Evolutionary conservation across 2,329 filamentous ascomycete species (phyloP), one percentile per base, ranked within the genome.

Genomic region (Triangularia setosa): DNA sequence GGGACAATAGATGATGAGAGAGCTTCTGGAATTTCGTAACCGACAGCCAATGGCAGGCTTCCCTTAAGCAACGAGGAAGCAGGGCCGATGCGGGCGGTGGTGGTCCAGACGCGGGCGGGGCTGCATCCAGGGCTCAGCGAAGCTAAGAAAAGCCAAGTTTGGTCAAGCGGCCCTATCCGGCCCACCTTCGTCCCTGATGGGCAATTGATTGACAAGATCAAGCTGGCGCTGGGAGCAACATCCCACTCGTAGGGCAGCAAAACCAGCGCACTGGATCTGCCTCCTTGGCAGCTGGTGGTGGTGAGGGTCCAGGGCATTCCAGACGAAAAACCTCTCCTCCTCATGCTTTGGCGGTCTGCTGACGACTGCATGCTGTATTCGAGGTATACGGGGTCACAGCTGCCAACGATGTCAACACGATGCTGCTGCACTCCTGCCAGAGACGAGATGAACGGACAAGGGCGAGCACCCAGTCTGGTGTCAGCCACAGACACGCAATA

Each of bases 91-190:
- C 35, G 48, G 48, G 8, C 48, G 9, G 12, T 27, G 52, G 52
- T 28, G 52, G 24, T 55, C 52, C 52, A 55, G 52, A 27, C 25
- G 21, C 24, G 23, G 25, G 25, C 9, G 52, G 25, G 21, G 52
- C 27, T 27, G 52, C 52, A 55, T 55, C 23, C 52, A 55, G 52
- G 52, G 23, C 8, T 55, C 24, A 55, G 14, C 23, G 24, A 55
- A 55, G 52, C 52, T 28, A 55, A 55, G 52, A 25, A 55, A 55
- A 55, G 52, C 52, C 52, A 55, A 55, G 52, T 55, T 55, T 16
- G 23, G 52, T 27, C 2, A 25, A 55, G 52, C 40, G 40, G 40
- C 40, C 40, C 40, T 48, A 48, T 9, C 40, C 40, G 40, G 40
- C 40, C 40, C 40, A n/a, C 40, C 40, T 7, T 48, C 40, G 40